Evolutionary conservation across 1,284 basidiomycete species (phyloP).

Genomic region (Ganoderma sp.): DNA sequence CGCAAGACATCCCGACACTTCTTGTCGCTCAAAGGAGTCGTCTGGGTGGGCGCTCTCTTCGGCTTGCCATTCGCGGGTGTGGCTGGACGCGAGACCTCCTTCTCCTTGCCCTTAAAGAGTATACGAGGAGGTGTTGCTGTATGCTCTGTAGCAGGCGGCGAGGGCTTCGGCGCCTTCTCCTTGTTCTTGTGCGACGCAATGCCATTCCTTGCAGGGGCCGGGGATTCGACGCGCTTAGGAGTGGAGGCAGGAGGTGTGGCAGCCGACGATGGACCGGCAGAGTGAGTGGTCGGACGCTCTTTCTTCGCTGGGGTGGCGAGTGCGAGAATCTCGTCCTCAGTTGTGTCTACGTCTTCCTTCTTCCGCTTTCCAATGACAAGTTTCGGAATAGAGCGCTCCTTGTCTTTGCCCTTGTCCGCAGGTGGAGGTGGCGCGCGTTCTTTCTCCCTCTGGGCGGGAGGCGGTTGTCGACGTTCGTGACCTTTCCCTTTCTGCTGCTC

Average conservation of each 20-base stretch:
- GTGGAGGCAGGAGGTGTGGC: constrained; percentile 24
- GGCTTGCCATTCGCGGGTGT: constrained; percentile 46
- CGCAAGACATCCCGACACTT: constrained; percentile 82
- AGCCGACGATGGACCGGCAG: constrained; percentile 35
- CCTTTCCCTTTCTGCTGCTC: constrained; percentile 55
- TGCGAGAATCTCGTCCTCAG: constrained; percentile 61
- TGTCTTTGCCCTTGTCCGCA: constrained; percentile 39
- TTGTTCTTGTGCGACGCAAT: constrained; percentile 29
- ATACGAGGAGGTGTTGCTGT: constrained; percentile 34
- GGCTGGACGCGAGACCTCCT: constrained; percentile 32
- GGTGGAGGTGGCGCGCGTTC: constrained; percentile 25
- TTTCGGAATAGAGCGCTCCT: constrained; percentile 40
- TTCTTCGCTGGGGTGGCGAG: constrained; percentile 69
- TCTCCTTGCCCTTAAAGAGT: constrained; percentile 68
- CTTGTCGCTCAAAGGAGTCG: constrained; percentile 71
- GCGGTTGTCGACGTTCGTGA: constrained; percentile 19
- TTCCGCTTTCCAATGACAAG: constrained; percentile 58
- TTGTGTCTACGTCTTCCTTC: constrained; percentile 47
- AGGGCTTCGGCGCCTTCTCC: constrained; percentile 46
- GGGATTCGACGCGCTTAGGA: constrained; percentile 22
- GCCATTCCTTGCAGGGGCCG: constrained; percentile 27
- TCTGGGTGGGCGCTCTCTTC: constrained; percentile 49
- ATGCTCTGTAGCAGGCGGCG: constrained; percentile 41
- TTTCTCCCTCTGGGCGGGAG: constrained; percentile 27
- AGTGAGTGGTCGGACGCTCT: constrained; percentile 48